phyloP scores from a whole-genome alignment of 768 basidiomycete species.

The Rhizopogon vinicolor region DNA sequence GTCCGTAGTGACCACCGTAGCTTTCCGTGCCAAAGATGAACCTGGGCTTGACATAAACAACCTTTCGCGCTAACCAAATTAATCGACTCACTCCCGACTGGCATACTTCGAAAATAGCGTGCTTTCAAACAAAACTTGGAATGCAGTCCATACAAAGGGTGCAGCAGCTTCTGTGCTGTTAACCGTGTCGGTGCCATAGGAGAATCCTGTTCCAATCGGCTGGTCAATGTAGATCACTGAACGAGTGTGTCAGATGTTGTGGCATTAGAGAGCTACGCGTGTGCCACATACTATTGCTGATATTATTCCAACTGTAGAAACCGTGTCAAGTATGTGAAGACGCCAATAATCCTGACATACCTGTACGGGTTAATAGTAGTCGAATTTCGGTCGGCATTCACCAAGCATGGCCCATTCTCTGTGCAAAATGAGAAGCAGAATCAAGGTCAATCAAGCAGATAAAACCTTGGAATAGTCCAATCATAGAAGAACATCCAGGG shows the following conservation, averaged over 20 bases:
- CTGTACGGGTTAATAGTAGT: slow-evolving; percentile 59
- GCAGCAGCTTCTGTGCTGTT: slow-evolving; percentile 50
- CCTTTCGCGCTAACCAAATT: too few relatives aligned
- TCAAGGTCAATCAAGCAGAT: background rate
- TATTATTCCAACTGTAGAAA: slow-evolving; percentile 56
- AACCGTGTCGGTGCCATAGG: slow-evolving; percentile 51
- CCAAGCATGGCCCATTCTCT: slow-evolving; percentile 64
- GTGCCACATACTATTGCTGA: slow-evolving; percentile 52
- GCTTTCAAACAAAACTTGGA: slow-evolving; percentile 62
- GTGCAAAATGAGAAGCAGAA: background rate
- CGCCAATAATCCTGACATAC: slow-evolving; percentile 21
- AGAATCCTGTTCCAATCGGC: slow-evolving; percentile 64
- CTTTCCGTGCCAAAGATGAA: slow-evolving; percentile 65
- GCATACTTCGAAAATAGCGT: slow-evolving; percentile 44
- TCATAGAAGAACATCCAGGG: slow-evolving; percentile 60
- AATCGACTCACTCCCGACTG: slow-evolving; percentile 44
- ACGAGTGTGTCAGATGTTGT: background rate
- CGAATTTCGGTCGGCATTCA: slow-evolving; percentile 48
- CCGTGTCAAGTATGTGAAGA: background rate
- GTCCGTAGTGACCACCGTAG: slow-evolving; percentile 67
- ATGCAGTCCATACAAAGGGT: slow-evolving; percentile 54
- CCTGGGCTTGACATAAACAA: slow-evolving; percentile 22
- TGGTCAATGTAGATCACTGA: slow-evolving; percentile 70
- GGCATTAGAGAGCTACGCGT: background rate
- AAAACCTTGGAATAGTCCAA: slow-evolving; percentile 60